phyloP scores from a whole-genome alignment of 2,329 filamentous ascomycete species.

The Fusarium mexicanum region DNA sequence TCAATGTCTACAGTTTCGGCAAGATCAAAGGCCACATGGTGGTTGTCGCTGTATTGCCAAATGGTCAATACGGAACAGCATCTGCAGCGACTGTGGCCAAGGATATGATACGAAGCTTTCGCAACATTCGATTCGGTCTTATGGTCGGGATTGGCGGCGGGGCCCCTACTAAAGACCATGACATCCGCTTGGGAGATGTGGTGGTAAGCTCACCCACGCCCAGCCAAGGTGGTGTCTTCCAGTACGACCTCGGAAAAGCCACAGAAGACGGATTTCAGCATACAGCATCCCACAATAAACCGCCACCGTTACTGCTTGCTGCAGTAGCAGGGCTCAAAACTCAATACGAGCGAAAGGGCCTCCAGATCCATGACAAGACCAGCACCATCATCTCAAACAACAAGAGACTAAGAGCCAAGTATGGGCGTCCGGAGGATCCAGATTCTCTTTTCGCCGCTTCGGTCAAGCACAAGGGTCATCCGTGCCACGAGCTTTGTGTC shows the following conservation, averaged over 20 bases:
- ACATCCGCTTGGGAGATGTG: neutral
- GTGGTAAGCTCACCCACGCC: neutral
- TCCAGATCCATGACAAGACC: neutral
- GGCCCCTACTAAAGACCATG: accelerated
- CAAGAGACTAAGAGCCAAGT: accelerated
- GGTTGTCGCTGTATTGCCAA: neutral
- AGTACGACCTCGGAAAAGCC: neutral
- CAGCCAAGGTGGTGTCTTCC: accelerated
- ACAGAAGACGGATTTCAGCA: neutral
- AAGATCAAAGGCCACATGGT: neutral
- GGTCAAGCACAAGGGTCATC: accelerated
- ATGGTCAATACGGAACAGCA: neutral
- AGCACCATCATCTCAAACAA: accelerated
- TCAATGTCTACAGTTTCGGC: neutral
- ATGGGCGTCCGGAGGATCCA: neutral
- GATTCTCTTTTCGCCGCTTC: accelerated
- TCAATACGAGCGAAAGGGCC: neutral
- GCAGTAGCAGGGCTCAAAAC: neutral
- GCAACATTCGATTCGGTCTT: neutral
- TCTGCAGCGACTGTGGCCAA: accelerated
- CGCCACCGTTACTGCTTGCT: accelerated
- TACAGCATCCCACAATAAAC: neutral
- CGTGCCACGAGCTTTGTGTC: accelerated
- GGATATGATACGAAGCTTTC: neutral
- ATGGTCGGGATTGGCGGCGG: accelerated